Evolutionary conservation across 1,284 basidiomycete species (phyloP), one percentile per base, ranked within the genome.

Genomic region (Microstroma glucosiphilum): DNA sequence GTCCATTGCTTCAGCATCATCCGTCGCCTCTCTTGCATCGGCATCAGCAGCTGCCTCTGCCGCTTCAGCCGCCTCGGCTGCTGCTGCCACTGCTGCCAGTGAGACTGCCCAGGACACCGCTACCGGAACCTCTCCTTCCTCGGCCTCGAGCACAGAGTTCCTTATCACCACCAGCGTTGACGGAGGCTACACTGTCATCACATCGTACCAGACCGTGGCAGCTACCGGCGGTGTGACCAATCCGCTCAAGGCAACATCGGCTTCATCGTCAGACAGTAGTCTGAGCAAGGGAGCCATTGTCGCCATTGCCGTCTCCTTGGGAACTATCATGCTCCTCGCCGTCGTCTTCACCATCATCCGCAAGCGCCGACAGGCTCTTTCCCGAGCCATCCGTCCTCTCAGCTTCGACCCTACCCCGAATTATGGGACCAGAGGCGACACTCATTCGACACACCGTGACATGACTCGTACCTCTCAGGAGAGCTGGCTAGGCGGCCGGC

Each of bases 401-500:
- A 25, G 26, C 51, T 54, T 54, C 25, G 46, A n/a, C 17, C 46
- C 46, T 48, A 48, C 43, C 15, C 43, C 43, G 6, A 21, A 21
- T 12, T 48, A 48, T 48, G 46, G 46, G n/a, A 23, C n/a, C 11
- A 3, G 17, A 7, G 51, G 21, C 13, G 51, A 19, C 51, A 23
- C n/a, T 2, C 21, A 54, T 6, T 23, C 13, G 6, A 26, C 13
- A 8, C 21, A 54, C 19, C 51, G 51, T 13, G 51, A 25, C 25
- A 25, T 54, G 21, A 54, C 51, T 21, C 51, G 51, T 25, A 15
- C 21, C 25, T 23, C 21, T 13, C 51, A 54, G 51, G 51, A 54
- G 51, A 54, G 51, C 51, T 54, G 51, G 51, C 51, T 54, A 6
- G 51, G 51, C 25, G 51, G 51, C 21, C 51, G 51, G 26, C 51